phyloP scores from a whole-genome alignment of 805 yeast species.

The Candida ipomoeae region DNA sequence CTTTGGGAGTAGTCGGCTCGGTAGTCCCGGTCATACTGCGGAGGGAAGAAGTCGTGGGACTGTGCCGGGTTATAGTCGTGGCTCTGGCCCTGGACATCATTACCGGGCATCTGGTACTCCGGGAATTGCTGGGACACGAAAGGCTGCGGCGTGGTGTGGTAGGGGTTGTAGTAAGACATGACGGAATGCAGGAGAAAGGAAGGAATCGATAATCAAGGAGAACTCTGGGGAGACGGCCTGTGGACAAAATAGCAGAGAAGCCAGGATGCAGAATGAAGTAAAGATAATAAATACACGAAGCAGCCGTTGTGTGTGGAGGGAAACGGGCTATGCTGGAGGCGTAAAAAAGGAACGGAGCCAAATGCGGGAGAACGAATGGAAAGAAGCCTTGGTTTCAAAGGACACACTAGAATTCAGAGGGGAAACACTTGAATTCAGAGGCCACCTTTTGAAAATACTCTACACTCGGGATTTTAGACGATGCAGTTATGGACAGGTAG shows the following conservation, averaged over 20 bases:
- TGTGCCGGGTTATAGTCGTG: background rate
- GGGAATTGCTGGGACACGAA: constrained; percentile 8
- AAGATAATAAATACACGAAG: constrained; percentile 3
- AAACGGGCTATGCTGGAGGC: background rate
- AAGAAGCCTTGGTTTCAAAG: background rate
- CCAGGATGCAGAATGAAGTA: constrained; percentile 10
- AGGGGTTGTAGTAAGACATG: constrained; percentile 43
- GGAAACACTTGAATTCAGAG: too few relatives aligned
- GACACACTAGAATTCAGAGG: too few relatives aligned
- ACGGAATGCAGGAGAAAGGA: constrained; percentile 5
- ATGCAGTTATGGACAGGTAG: background rate
- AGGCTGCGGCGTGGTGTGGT: constrained; percentile 34
- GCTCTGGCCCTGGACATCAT: background rate
- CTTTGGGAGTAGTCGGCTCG: background rate
- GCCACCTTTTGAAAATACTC: too few relatives aligned
- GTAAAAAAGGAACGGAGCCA: background rate
- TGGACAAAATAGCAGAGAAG: background rate
- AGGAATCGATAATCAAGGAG: background rate
- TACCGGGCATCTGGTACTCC: background rate
- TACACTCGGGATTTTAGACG: background rate
- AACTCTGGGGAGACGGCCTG: background rate
- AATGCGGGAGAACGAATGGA: background rate
- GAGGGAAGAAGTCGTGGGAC: background rate
- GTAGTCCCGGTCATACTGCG: background rate
- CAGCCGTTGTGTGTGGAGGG: background rate